phyloP scores from a whole-genome alignment of 208 protist genomes.

The Strigomonas culicis region DNA sequence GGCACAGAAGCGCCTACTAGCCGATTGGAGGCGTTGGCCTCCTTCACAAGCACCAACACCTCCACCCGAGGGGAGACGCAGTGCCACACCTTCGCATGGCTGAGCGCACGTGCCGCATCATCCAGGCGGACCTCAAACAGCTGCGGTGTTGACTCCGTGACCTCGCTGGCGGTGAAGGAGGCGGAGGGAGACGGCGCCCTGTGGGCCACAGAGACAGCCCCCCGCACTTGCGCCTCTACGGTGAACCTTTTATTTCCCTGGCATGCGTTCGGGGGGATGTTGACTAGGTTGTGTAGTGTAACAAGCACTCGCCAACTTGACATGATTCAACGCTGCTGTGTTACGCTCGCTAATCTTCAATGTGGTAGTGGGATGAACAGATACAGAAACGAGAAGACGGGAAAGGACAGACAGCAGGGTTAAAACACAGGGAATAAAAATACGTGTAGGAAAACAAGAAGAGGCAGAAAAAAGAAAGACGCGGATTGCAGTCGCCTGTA shows the following conservation, averaged over 20 bases:
- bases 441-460: conserved; percentile 8
- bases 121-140: conserved; percentile 66
- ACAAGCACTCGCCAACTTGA: conserved; percentile 41
- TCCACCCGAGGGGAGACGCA: conserved; percentile 29
- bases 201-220: conserved; percentile 22
- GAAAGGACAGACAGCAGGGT: not conserved
- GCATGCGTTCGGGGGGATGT: conserved; percentile 48
- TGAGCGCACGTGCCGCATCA: conserved; percentile 16
- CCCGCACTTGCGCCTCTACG: conserved; percentile 41
- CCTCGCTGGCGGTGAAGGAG: conserved; percentile 35
- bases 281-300: conserved; percentile 76
- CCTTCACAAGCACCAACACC: conserved; percentile 50
- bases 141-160: conserved; percentile 30
- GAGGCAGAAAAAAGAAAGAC: not conserved
- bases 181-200: conserved; percentile 30
- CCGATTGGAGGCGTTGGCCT: conserved; percentile 25
- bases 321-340: conserved; percentile 18
- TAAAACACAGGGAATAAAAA: not conserved
- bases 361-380: not conserved
- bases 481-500: not conserved
- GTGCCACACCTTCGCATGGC: conserved; percentile 37
- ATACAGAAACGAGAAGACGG: not conserved
- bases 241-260: conserved; percentile 41
- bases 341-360: not conserved
- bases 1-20: conserved; percentile 37